Percentiles rank a stretch among this genome's conserved stretches.
Evolutionary conservation across 2,329 filamentous ascomycete species (phyloP).

Genomic region (Pleurostoma richardsiae): DNA sequence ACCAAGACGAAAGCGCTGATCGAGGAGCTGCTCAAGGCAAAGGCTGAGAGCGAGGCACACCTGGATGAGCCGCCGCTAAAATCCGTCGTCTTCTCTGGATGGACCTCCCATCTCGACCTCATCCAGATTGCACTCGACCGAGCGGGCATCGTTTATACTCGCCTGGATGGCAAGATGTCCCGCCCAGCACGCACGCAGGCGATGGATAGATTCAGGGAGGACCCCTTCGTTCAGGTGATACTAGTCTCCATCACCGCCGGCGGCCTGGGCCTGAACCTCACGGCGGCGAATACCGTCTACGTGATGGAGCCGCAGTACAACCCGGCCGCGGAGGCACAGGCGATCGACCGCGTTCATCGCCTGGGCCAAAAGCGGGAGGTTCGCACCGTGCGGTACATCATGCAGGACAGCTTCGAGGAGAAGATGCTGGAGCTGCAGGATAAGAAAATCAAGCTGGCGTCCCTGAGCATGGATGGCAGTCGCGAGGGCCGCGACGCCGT

Average conservation of each 20-base stretch:
- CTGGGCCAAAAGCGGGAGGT: constrained; percentile 88
- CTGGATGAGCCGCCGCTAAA: constrained; percentile 73
- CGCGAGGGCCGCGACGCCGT: constrained; percentile 41
- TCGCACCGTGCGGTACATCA: constrained; percentile 82
- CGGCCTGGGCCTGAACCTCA: constrained; percentile 87
- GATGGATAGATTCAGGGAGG: constrained; percentile 72
- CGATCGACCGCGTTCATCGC: constrained; percentile 87
- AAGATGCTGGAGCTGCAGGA: constrained; percentile 86
- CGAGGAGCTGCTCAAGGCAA: constrained; percentile 63
- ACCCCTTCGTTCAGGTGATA: constrained; percentile 69
- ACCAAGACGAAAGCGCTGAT: constrained; percentile 86
- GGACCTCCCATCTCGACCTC: constrained; percentile 91
- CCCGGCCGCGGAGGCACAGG: constrained; percentile 89
- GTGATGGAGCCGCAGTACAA: constrained; percentile 99
- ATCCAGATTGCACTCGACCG: constrained; percentile 76
- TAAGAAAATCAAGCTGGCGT: constrained; percentile 89
- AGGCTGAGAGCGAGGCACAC: constrained; percentile 54
- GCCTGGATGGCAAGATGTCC: constrained; percentile 89
- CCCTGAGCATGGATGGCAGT: constrained; percentile 71
- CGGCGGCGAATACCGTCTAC: constrained; percentile 79
- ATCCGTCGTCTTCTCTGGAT: constrained; percentile 92
- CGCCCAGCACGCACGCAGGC: constrained; percentile 68
- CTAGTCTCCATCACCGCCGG: constrained; percentile 90
- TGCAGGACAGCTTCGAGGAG: constrained; percentile 87
- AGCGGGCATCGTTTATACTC: constrained; percentile 62